Conservation (phyloP, 306 rosid genomes). For the Quercus dentata region DNA sequence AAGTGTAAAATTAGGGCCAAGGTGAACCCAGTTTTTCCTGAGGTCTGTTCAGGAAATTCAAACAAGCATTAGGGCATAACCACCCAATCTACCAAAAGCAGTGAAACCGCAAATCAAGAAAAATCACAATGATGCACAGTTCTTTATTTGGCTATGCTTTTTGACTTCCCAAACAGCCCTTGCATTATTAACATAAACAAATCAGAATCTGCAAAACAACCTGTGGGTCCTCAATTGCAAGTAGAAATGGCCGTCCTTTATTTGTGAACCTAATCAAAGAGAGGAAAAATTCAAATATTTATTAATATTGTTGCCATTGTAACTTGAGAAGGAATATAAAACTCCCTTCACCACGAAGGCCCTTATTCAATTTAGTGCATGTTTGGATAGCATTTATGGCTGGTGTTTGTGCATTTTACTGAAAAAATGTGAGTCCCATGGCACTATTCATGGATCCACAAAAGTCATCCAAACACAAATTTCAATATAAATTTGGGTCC, state of each 20-base stretch:
- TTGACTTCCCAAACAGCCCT: not conserved
- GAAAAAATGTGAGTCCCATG: too few species aligned
- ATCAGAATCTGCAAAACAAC: conserved; percentile 33
- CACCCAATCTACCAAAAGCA: not conserved
- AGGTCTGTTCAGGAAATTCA: not conserved
- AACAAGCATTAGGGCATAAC: not conserved
- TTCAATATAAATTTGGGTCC: too few species aligned
- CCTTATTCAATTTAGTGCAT: not conserved
- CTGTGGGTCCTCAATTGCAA: conserved; percentile 99
- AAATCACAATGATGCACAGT: not conserved
- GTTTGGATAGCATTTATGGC: too few species aligned
- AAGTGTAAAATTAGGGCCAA: not conserved
- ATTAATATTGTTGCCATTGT: not conserved
- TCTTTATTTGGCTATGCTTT: not conserved
- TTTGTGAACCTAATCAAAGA: conserved; percentile 49
- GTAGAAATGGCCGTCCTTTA: conserved; percentile 55
- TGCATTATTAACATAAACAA: conserved; percentile 2
- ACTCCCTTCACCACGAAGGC: conserved; percentile 7
- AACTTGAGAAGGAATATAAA: not conserved
- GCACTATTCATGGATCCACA: too few species aligned
- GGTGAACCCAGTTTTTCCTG: not conserved
- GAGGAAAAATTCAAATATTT: not conserved
- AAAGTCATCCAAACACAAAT: too few species aligned
- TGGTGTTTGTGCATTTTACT: too few species aligned
- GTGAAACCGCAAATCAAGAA: not conserved